phyloP scores from a whole-genome alignment of 2,329 filamentous ascomycete species.

The Penicillium sp. region DNA sequence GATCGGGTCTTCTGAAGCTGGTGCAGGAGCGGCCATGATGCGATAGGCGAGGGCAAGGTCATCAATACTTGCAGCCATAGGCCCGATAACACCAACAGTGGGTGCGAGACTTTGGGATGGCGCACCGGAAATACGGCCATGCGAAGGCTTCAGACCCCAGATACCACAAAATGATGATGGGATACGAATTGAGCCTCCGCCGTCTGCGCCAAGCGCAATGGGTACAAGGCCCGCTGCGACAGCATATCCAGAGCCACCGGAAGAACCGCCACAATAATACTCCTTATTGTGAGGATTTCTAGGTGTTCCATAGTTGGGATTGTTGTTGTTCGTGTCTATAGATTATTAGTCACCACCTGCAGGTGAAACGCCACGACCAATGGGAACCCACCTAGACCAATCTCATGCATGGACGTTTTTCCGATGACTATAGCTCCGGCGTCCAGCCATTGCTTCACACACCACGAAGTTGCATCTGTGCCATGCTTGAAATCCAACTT shows the following conservation, averaged over 20 bases:
- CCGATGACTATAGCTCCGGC: slow-evolving; percentile 73
- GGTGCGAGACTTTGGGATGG: slow-evolving; percentile 61
- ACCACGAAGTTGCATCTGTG: slow-evolving; percentile 64
- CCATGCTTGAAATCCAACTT: slow-evolving; percentile 56
- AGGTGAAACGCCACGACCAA: background rate
- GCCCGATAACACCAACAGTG: slow-evolving; percentile 68
- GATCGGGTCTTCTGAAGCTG: slow-evolving; percentile 52
- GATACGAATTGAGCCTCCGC: slow-evolving; percentile 73
- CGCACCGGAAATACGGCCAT: slow-evolving; percentile 64
- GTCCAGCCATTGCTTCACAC: slow-evolving; percentile 68
- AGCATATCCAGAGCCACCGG: slow-evolving; percentile 71
- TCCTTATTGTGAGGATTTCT: slow-evolving; percentile 72
- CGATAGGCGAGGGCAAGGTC: slow-evolving; percentile 84
- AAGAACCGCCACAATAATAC: slow-evolving; percentile 81
- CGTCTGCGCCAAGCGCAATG: slow-evolving; percentile 70
- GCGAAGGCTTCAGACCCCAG: slow-evolving; percentile 77
- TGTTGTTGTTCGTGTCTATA: slow-evolving; percentile 76
- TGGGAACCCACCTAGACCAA: slow-evolving; percentile 61
- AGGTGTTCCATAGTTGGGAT: slow-evolving; percentile 71
- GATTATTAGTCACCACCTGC: slow-evolving; percentile 4
- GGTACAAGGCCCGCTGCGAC: slow-evolving; percentile 70
- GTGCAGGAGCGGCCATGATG: slow-evolving; percentile 71
- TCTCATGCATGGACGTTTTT: slow-evolving; percentile 77
- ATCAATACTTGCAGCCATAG: slow-evolving; percentile 71
- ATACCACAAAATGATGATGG: slow-evolving; percentile 74